Percentiles rank a stretch among this genome's conserved stretches.
Evolutionary conservation across 495 filamentous ascomycete genomes (phyloP).

Genomic region (Cenococcum geophilum): DNA sequence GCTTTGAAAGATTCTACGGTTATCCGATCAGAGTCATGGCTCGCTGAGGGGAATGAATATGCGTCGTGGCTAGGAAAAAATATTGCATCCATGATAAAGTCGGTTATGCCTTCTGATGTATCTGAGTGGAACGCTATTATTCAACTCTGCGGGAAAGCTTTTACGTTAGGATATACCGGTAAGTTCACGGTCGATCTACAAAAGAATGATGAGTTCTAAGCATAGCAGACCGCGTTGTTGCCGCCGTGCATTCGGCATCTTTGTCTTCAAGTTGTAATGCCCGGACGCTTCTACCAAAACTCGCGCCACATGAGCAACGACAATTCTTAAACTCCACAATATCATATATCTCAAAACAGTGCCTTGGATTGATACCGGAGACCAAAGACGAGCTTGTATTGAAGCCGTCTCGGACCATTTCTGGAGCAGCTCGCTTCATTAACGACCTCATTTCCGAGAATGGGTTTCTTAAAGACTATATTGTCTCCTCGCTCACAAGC

Average conservation of each 20-base stretch:
- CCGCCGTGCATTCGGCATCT: not conserved
- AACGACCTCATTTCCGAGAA: slow-evolving; percentile 35
- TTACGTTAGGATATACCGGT: slow-evolving; percentile 74
- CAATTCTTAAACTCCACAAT: slow-evolving; percentile 45
- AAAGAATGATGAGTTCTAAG: not conserved
- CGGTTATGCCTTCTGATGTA: slow-evolving; percentile 39
- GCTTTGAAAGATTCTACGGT: slow-evolving; percentile 39
- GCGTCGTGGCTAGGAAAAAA: slow-evolving; percentile 71
- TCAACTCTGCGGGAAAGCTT: slow-evolving; percentile 49
- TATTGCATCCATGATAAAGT: slow-evolving; percentile 48
- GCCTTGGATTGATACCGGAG: slow-evolving; percentile 38
- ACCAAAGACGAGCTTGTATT: slow-evolving; percentile 29
- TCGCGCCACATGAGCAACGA: slow-evolving; percentile 24
- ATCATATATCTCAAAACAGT: slow-evolving; percentile 51
- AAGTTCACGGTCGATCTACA: slow-evolving; percentile 23
- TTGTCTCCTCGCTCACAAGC: slow-evolving; percentile 38
- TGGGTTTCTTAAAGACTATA: slow-evolving; percentile 44
- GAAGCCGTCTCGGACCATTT: slow-evolving; percentile 34
- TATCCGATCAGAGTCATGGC: slow-evolving; percentile 46
- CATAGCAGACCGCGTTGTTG: slow-evolving; percentile 15
- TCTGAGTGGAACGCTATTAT: slow-evolving; percentile 41
- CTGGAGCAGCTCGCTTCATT: slow-evolving; percentile 47
- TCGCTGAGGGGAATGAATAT: slow-evolving; percentile 60
- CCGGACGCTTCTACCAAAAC: slow-evolving; percentile 9
- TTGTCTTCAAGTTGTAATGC: slow-evolving; percentile 1